Evolutionary conservation across 176 grass and related monocot genomes (phyloP).

Genomic region (Eragrostis nindensis): DNA sequence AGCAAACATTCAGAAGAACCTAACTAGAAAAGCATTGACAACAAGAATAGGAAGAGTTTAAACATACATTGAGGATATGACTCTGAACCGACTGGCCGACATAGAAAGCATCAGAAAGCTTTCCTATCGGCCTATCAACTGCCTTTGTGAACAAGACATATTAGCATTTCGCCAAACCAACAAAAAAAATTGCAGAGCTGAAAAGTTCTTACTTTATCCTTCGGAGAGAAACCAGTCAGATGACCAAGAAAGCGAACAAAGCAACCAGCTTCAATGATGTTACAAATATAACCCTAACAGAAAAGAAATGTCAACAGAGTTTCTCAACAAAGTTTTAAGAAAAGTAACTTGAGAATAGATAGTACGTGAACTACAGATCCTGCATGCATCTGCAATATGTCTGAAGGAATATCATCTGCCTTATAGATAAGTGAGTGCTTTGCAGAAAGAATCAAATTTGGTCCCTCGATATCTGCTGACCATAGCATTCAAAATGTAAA

Average conservation of each 20-base stretch:
- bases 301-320: conserved; percentile 36
- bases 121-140: conserved; percentile 69
- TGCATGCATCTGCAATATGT: conserved; percentile 60
- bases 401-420: conserved; percentile 74
- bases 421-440: conserved; percentile 79
- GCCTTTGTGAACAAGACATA: conserved; percentile 62
- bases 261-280: conserved; percentile 93
- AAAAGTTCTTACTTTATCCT: conserved; percentile 77
- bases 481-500: conserved; percentile 27
- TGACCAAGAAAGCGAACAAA: conserved; percentile 96
- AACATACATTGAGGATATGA: conserved; percentile 77
- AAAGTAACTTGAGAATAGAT: conserved; percentile 47
- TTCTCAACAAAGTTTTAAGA: background rate
- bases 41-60: conserved; percentile 17
- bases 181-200: conserved; percentile 5
- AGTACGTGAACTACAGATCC: conserved; percentile 70
- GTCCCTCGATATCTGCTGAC: conserved; percentile 75
- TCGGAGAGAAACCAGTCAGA: conserved; percentile 92
- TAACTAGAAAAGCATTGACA: conserved; percentile 28
- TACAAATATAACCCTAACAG: conserved; percentile 88
- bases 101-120: conserved; percentile 70
- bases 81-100: conserved; percentile 84
- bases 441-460: conserved; percentile 86
- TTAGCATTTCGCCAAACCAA: conserved; percentile 43
- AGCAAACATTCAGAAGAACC: conserved; percentile 23